phyloP scores from a whole-genome alignment of 2,329 filamentous ascomycete species.

The Spiromastix sp. region DNA sequence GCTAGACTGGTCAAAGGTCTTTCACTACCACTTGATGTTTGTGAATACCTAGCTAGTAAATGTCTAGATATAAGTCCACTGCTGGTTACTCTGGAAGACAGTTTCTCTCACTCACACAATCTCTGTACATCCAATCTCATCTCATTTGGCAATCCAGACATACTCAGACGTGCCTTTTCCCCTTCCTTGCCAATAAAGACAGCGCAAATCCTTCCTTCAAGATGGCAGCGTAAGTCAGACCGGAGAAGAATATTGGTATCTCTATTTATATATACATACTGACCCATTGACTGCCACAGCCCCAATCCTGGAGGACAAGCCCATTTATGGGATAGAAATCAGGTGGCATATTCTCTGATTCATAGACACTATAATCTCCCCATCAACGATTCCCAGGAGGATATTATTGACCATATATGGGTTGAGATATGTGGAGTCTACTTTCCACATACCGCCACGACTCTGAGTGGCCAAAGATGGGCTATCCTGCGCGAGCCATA shows the following conservation, averaged over 20 bases:
- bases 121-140: neutral
- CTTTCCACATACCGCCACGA: conserved; percentile 1
- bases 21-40: neutral
- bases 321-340: neutral
- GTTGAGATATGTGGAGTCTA: neutral
- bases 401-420: conserved; percentile 2
- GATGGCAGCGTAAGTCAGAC: neutral
- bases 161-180: too few relatives aligned
- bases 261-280: neutral
- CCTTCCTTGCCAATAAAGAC: neutral
- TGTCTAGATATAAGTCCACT: neutral
- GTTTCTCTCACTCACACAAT: neutral
- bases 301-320: neutral
- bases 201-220: neutral
- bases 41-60: neutral
- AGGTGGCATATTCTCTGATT: too few relatives aligned
- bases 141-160: too few relatives aligned
- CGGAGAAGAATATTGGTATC: neutral
- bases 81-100: neutral
- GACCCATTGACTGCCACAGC: neutral
- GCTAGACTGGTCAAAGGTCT: neutral
- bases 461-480: neutral
- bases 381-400: too few relatives aligned
- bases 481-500: neutral
- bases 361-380: too few relatives aligned